Evolutionary conservation across 2,329 filamentous ascomycete species (phyloP), one percentile per base, ranked within the genome.

Genomic region (Colletotrichum phormii): DNA sequence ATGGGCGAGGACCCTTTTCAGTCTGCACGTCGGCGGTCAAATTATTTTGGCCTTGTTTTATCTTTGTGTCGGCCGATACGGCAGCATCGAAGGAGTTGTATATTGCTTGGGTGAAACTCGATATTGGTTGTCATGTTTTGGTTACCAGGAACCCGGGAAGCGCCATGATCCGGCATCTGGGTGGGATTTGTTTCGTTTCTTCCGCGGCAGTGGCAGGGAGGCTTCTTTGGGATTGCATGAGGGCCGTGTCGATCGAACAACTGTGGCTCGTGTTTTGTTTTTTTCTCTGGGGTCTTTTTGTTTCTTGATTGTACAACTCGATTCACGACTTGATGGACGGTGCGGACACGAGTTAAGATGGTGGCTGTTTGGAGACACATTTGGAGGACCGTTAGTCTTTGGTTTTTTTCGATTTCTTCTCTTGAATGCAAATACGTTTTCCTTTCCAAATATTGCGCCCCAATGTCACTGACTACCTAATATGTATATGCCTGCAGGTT

Each of bases 1-100:
- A 49, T 67, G 57, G 64, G 57, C 29, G 69, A 68, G 57, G 51
- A 62, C 46, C 51, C 22, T 35, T 35, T 62, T 42, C n/a, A 22
- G n/a, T 61, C 57, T 67, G 57, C 57, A 67, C 35, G 49, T 35
- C 31, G 64, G 51, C 29, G 35, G 29, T 37, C 63, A 67, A 53
- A 37, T 49, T 11, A 54, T 51, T 62, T 33, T 58, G 68, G 58
- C 57, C 69, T 62, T 68, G 64, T 63, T 71, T 63, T 66, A 55
- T 70, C 61, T 61, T 62, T 51, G 64, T 63, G 51, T 71, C 51
- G 57, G 37, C 64, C 57, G 37, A 53, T n/a, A 71, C 37, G 18
- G 58, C 64, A 68, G 35, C 64, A 71, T 71, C 37, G 33, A 67
- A 37, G 69, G 64, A 62, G 58, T 63, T 63, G 31, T 53, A 6